Evolutionary conservation across 108 stramenopile genomes (phyloP).

Genomic region (Cyclotella cryptica): DNA sequence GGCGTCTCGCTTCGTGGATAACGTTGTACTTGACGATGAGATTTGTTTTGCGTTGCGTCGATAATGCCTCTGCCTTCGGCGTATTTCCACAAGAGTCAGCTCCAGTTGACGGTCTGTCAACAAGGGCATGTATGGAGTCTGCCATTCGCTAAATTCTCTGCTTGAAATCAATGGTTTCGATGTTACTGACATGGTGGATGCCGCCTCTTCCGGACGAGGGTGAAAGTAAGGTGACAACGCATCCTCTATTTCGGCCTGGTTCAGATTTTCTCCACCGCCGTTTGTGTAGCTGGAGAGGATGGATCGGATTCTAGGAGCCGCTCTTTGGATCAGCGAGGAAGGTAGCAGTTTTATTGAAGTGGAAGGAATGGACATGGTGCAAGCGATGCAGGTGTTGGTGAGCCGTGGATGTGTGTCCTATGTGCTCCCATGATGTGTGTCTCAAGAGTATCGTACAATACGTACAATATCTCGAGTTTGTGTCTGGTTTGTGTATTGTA

Average conservation of each 20-base stretch:
- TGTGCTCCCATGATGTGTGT: too few relatives aligned
- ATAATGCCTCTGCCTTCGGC: conserved; percentile 10
- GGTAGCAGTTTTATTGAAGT: conserved; percentile 12
- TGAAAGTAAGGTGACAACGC: conserved; percentile 18
- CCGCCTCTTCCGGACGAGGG: background rate
- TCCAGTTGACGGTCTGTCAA: conserved; percentile 36
- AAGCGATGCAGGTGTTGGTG: too few relatives aligned
- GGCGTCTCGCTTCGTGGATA: conserved; percentile 53
- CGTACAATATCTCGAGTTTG: too few relatives aligned
- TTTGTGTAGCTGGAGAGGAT: conserved; percentile 29
- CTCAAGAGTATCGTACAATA: too few relatives aligned
- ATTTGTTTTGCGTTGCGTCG: conserved; percentile 14
- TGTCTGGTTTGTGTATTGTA: too few relatives aligned
- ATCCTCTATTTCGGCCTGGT: conserved; percentile 3
- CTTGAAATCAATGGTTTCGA: background rate
- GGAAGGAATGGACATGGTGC: too few relatives aligned
- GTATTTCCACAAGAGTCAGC: conserved; percentile 36
- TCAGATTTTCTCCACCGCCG: background rate
- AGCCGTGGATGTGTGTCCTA: too few relatives aligned
- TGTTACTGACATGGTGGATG: background rate
- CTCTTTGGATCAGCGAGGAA: conserved; percentile 19
- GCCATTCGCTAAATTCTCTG: conserved; percentile 25
- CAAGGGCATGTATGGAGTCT: conserved; percentile 41
- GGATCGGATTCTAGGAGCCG: conserved; percentile 23
- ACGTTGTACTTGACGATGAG: background rate